phyloP scores from a whole-genome alignment of 192 early-diverging fungal species.

The Backusella psychrophila region DNA sequence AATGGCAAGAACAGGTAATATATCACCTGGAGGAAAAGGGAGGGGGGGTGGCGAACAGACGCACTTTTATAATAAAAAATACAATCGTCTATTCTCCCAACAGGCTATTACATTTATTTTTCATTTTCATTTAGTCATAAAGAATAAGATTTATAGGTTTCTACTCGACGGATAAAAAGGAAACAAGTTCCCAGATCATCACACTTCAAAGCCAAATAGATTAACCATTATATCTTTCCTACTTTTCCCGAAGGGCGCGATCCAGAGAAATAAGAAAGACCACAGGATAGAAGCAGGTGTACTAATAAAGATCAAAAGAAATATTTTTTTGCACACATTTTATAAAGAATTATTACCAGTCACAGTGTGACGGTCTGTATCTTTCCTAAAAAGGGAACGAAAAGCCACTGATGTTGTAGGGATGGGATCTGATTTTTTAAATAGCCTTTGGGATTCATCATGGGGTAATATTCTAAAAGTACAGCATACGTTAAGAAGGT shows the following conservation, averaged over 20 bases:
- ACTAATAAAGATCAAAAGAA: neutral
- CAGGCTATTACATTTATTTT: neutral
- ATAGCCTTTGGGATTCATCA: neutral
- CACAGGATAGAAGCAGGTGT: conserved; percentile 26
- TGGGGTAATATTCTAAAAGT: neutral
- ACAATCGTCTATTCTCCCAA: no score
- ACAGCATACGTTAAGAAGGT: neutral
- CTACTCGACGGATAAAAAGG: neutral
- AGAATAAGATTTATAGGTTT: neutral
- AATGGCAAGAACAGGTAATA: no score
- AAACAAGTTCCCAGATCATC: neutral
- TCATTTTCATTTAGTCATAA: neutral
- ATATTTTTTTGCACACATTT: neutral
- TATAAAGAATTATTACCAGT: neutral
- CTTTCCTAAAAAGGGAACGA: no score
- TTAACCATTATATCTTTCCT: conserved; percentile 14
- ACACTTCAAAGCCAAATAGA: neutral
- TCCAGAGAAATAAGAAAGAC: conserved; percentile 11
- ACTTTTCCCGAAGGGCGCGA: conserved; percentile 25
- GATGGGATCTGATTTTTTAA: no score
- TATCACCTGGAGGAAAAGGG: no score
- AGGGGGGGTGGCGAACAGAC: no score
- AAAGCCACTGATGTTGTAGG: neutral
- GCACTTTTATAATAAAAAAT: no score
- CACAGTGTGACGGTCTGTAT: neutral